Percentiles rank a stretch among this genome's conserved stretches.
phyloP scores from a whole-genome alignment of 306 rosid species.

The Pyrus betulifolia region DNA sequence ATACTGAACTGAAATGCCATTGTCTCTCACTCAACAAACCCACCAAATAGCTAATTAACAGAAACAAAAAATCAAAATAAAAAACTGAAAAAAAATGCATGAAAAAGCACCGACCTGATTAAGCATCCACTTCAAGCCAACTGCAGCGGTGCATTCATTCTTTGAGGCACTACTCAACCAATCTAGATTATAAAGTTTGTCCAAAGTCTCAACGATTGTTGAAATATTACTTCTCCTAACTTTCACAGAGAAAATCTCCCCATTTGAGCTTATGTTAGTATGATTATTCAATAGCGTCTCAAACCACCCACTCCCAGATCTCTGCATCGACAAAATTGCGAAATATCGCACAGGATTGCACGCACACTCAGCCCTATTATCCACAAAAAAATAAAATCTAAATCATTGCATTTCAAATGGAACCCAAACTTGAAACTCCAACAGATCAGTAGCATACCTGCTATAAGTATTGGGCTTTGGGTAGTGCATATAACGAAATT shows the following conservation, averaged over 20 bases:
- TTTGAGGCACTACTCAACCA: constrained; percentile 91
- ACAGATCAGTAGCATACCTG: constrained; percentile 45
- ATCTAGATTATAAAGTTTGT: constrained; percentile 73
- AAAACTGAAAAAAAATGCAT: not conserved
- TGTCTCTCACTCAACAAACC: not conserved
- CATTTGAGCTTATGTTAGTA: constrained; percentile 88
- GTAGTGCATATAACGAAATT: constrained; percentile 69
- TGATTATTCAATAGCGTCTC: constrained; percentile 94
- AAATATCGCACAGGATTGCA: constrained; percentile 87
- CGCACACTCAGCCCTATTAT: constrained; percentile 71
- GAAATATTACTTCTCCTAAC: constrained; percentile 77
- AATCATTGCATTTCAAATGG: constrained; percentile 20
- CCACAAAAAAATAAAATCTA: constrained; percentile 3
- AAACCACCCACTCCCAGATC: constrained; percentile 99
- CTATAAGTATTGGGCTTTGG: constrained; percentile 75
- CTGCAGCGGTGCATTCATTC: constrained; percentile 96
- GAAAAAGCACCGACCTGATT: constrained; percentile 58
- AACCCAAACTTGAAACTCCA: constrained; percentile 15
- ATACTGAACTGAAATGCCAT: not conserved
- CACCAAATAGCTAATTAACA: not conserved
- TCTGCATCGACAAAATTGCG: constrained; percentile 88
- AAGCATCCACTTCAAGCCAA: constrained; percentile 99
- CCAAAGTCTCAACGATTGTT: constrained; percentile 79
- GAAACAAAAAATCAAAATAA: not conserved
- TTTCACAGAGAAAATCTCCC: constrained; percentile 92